Conservation (phyloP, 495 filamentous ascomycete species). For the Margaritispora aquatica region DNA sequence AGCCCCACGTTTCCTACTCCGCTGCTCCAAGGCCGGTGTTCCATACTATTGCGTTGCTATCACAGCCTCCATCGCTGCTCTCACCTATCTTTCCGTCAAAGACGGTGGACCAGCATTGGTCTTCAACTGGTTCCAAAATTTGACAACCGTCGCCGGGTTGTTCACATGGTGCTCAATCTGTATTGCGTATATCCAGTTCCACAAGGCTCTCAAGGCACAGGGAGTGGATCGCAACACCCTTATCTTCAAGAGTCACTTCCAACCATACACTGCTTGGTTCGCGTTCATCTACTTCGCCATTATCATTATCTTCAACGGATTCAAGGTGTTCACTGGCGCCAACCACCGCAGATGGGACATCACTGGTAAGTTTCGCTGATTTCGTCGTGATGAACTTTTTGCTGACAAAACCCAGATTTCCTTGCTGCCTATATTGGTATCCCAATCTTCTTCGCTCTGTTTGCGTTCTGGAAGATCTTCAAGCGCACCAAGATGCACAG, state of each 20-base stretch:
- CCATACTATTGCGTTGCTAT: constrained; percentile 51
- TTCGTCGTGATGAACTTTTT: no score
- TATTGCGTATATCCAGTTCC: constrained; percentile 23
- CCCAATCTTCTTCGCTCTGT: constrained; percentile 49
- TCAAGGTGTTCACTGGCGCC: constrained; percentile 41
- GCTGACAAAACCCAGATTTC: constrained; percentile 30
- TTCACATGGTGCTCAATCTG: constrained; percentile 46
- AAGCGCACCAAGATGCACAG: constrained; percentile 30
- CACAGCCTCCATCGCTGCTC: constrained; percentile 44
- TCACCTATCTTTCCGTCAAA: constrained; percentile 55
- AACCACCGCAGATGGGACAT: constrained; percentile 34
- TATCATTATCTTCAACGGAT: constrained; percentile 50
- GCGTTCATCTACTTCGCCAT: constrained; percentile 50
- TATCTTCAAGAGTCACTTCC: constrained; percentile 51
- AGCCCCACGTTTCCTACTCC: constrained; percentile 50
- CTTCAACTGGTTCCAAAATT: constrained; percentile 54
- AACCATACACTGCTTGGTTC: constrained; percentile 59
- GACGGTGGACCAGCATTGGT: constrained; percentile 46
- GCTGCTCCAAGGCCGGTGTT: constrained; percentile 54
- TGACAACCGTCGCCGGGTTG: constrained; percentile 51
- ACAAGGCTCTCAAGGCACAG: constrained; percentile 23
- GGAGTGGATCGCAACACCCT: constrained; percentile 32
- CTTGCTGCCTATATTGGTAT: constrained; percentile 57
- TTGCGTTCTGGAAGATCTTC: constrained; percentile 47
- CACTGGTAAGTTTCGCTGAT: constrained; percentile 20